Evolutionary conservation across 2,329 filamentous ascomycete species (phyloP).

Genomic region (Xylaria multiplex): DNA sequence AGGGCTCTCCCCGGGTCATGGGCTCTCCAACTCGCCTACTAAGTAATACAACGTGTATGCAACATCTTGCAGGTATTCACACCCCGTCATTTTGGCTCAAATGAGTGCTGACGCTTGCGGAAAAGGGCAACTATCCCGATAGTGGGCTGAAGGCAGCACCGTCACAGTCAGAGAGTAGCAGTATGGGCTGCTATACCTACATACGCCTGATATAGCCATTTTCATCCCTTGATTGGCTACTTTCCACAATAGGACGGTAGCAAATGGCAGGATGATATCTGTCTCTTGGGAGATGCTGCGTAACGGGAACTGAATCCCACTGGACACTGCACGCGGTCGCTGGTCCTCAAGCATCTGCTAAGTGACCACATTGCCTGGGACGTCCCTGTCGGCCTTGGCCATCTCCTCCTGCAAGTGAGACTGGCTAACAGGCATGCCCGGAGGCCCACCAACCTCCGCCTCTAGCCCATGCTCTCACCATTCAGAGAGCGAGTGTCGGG

Average conservation of each 20-base stretch:
- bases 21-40: conserved; percentile 24
- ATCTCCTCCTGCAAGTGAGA: conserved; percentile 31
- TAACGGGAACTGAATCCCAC: conserved; percentile 10
- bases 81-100: conserved; percentile 22
- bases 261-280: conserved; percentile 24
- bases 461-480: conserved; percentile 29
- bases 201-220: conserved; percentile 21
- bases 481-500: conserved; percentile 29
- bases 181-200: conserved; percentile 1
- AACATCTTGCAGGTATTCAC: conserved; percentile 29
- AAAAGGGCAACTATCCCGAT: conserved; percentile 23
- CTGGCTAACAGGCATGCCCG: conserved; percentile 31
- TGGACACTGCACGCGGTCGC: conserved; percentile 5
- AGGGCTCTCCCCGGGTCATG: conserved; percentile 4
- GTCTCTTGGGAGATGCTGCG: conserved; percentile 15
- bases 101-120: conserved; percentile 27
- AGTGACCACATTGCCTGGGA: conserved; percentile 18
- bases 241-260: conserved; percentile 2
- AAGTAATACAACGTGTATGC: conserved; percentile 22
- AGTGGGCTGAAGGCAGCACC: conserved; percentile 21
- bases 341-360: conserved; percentile 10
- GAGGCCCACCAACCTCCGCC: conserved; percentile 32
- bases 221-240: conserved; percentile 26
- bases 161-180: conserved; percentile 4
- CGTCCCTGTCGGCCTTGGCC: conserved; percentile 19